Evolutionary conservation across 306 rosid species (phyloP).

Genomic region (Hippophae gyantsensis): DNA sequence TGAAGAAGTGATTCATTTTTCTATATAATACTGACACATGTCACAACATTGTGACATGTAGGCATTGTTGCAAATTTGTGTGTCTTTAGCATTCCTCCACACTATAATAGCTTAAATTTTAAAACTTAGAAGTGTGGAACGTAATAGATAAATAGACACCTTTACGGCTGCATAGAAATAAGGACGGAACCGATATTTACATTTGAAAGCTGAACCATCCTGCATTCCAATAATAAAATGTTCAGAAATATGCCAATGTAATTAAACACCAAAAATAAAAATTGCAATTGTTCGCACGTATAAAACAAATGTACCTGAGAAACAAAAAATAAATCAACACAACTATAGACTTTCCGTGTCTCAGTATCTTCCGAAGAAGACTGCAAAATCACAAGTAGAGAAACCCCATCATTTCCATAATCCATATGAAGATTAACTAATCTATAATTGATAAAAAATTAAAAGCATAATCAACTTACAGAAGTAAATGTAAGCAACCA

Average conservation of each 20-base stretch:
- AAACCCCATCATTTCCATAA: constrained; percentile 14
- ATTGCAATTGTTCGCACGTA: not conserved
- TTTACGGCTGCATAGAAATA: constrained; percentile 80
- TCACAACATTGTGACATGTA: too few relatives aligned
- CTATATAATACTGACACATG: too few relatives aligned
- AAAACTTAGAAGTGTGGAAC: constrained; percentile 5
- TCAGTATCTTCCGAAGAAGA: constrained; percentile 78
- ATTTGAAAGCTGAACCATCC: constrained; percentile 89
- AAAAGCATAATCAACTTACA: constrained; percentile 36
- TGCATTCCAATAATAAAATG: constrained; percentile 33
- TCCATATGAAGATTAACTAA: not conserved
- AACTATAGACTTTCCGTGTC: constrained; percentile 51
- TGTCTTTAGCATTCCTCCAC: too few relatives aligned
- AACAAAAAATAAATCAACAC: constrained; percentile 81
- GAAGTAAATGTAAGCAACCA: constrained; percentile 76
- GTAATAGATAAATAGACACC: constrained; percentile 29
- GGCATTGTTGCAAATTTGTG: too few relatives aligned
- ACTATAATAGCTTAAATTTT: too few relatives aligned
- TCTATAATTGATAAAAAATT: not conserved
- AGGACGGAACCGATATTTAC: constrained; percentile 78
- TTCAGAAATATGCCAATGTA: constrained; percentile 13
- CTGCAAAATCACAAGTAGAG: constrained; percentile 43
- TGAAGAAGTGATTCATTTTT: too few relatives aligned
- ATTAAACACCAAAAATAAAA: not conserved
- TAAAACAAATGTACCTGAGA: constrained; percentile 52